Conservation (phyloP, 306 rosid species). For the Chamaecrista fasciculata region DNA sequence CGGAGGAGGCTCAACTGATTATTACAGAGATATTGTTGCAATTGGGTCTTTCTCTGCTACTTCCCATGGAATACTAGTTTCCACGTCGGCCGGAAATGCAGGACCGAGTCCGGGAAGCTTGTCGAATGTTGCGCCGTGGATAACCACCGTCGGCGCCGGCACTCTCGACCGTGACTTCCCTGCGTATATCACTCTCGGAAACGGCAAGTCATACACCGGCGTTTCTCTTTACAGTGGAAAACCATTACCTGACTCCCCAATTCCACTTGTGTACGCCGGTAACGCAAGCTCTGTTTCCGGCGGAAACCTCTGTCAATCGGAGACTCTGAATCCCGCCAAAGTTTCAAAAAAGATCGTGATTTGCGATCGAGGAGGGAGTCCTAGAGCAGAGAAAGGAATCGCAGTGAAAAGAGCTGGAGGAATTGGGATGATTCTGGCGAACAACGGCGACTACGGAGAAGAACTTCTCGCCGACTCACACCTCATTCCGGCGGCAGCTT, state of each 20-base stretch:
- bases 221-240: constrained; percentile 65
- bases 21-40: constrained; percentile 61
- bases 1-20: constrained; percentile 55
- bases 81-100: constrained; percentile 82
- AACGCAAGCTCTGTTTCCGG: constrained; percentile 45
- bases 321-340: constrained; percentile 40
- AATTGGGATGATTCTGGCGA: constrained; percentile 71
- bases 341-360: constrained; percentile 73
- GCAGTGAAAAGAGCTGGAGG: constrained; percentile 80
- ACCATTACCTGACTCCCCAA: constrained; percentile 33
- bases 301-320: constrained; percentile 48
- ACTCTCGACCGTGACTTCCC: constrained; percentile 90
- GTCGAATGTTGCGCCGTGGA: constrained; percentile 86
- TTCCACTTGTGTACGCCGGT: constrained; percentile 61
- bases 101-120: constrained; percentile 54
- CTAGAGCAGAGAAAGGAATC: constrained; percentile 67
- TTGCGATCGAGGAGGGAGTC: constrained; percentile 81
- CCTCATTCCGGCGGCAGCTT: constrained; percentile 59
- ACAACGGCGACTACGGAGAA: constrained; percentile 69
- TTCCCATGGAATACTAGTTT: constrained; percentile 64
- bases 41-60: constrained; percentile 77
- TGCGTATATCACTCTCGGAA: constrained; percentile 51
- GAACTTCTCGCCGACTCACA: constrained; percentile 81
- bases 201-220: constrained; percentile 53
- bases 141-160: constrained; percentile 87